These are phyloP conservation scores for Plectosphaerella plurivora DNA, from an alignment of 2,329 filamentous ascomycete species.

Conservation along the genomic window DNA sequence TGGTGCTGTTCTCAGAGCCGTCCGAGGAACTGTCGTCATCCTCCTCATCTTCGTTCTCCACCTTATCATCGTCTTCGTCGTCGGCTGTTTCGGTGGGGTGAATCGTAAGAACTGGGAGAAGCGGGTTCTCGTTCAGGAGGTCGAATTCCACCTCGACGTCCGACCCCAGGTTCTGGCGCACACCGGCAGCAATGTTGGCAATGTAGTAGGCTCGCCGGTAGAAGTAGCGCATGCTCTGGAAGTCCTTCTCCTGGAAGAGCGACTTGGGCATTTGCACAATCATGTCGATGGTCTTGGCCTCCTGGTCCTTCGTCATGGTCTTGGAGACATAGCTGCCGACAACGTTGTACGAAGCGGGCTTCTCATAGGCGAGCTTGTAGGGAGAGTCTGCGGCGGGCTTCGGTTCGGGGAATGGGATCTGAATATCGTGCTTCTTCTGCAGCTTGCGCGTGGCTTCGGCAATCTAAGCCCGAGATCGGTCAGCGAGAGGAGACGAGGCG, in stretches of 20 bases:
- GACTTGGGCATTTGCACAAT: slow-evolving; percentile 77
- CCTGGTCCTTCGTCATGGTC: slow-evolving; percentile 64
- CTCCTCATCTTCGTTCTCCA: slow-evolving; percentile 16
- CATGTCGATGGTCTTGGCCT: slow-evolving; percentile 66
- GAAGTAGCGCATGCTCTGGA: slow-evolving; percentile 87
- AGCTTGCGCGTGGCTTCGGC: slow-evolving; percentile 62
- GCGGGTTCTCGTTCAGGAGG: slow-evolving; percentile 65
- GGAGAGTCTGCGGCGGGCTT: slow-evolving; percentile 69
- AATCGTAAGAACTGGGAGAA: slow-evolving; percentile 64
- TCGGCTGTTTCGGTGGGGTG: slow-evolving; percentile 23
- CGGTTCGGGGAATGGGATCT: slow-evolving; percentile 83
- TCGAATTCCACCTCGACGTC: slow-evolving; percentile 59
- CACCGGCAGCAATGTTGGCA: slow-evolving; percentile 69
- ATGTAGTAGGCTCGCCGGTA: slow-evolving; percentile 92
- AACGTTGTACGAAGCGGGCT: slow-evolving; percentile 76
- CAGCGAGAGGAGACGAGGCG: slow-evolving; percentile 4
- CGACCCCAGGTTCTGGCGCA: slow-evolving; percentile 54
- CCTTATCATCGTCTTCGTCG: slow-evolving; percentile 11
- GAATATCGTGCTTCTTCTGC: slow-evolving; percentile 62
- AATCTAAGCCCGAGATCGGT: slow-evolving; percentile 43
- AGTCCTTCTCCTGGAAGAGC: slow-evolving; percentile 92
- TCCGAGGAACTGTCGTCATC: slow-evolving; percentile 9
- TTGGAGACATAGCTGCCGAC: slow-evolving; percentile 81
- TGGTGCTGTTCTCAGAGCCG: slow-evolving; percentile 12
- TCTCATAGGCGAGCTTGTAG: slow-evolving; percentile 76